Percentiles rank a stretch among this genome's conserved stretches.
Conservation (phyloP, 495 filamentous ascomycete genomes). For the Saxophila tyrrhenica region DNA sequence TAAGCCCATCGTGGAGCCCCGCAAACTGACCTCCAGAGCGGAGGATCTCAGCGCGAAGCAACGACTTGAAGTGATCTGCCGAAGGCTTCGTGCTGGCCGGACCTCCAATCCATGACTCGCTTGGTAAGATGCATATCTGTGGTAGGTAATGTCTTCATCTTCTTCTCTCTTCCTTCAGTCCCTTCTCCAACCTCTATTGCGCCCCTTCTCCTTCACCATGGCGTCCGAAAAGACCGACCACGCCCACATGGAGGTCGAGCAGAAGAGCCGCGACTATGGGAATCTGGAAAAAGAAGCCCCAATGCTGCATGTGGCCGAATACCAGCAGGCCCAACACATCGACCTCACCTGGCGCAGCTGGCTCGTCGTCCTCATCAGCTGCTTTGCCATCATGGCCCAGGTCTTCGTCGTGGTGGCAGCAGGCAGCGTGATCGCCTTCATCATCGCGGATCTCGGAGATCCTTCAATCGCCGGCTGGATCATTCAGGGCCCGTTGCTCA, state of each 20-base stretch:
- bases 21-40: no score
- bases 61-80: no score
- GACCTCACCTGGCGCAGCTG: conserved; percentile 25
- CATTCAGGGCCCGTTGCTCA: conserved; percentile 44
- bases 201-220: background rate
- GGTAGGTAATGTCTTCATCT: background rate
- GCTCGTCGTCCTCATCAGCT: conserved; percentile 27
- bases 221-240: conserved; percentile 14
- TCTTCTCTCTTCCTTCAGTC: background rate
- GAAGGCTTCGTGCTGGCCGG: no score
- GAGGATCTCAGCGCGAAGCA: no score
- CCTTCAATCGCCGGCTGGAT: conserved; percentile 41
- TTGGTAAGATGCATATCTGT: background rate
- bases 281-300: conserved; percentile 4
- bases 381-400: conserved; percentile 33
- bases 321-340: conserved; percentile 18
- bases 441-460: conserved; percentile 30
- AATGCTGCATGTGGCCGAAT: conserved; percentile 8
- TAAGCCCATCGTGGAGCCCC: no score
- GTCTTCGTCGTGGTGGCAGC: conserved; percentile 46
- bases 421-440: conserved; percentile 44
- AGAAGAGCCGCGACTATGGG: background rate
- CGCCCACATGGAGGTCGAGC: conserved; percentile 3
- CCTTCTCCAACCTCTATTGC: background rate
- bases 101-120: no score